Evolutionary conservation across 75 land plant species (phyloP), one percentile per base, ranked within the genome.

Genomic region (Isoetes taiwanensis): DNA sequence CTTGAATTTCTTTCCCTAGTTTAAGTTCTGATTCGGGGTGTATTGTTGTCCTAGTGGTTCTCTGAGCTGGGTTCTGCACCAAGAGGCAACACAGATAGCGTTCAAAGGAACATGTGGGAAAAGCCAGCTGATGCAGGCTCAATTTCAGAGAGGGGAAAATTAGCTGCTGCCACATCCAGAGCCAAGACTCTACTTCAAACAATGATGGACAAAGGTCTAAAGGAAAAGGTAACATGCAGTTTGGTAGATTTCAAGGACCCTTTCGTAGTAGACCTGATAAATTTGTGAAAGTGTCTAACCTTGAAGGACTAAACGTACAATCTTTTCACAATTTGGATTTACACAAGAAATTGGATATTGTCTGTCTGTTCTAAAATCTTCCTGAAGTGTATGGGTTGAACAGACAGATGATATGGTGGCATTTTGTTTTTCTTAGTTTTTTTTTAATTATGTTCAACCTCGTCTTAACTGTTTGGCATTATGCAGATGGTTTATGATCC

Each of bases 401-500:
- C n/a, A n/a, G n/a, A n/a, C n/a, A n/a, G n/a, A n/a, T n/a, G n/a
- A n/a, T n/a, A n/a, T n/a, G n/a, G n/a, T n/a, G n/a, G n/a, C n/a
- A n/a, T n/a, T n/a, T n/a, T n/a, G n/a, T n/a, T n/a, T n/a, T n/a
- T n/a, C n/a, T n/a, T n/a, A n/a, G n/a, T n/a, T n/a, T n/a, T n/a
- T n/a, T n/a, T n/a, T n/a, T n/a, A n/a, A n/a, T n/a, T n/a, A n/a
- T n/a, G n/a, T n/a, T n/a, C n/a, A n/a, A n/a, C n/a, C n/a, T n/a
- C n/a, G n/a, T n/a, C n/a, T n/a, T n/a, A n/a, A n/a, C n/a, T n/a
- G n/a, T n/a, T n/a, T n/a, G n/a, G n/a, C n/a, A n/a, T n/a, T 41
- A 43, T 62, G 41, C 76, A 73, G 76, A 69, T 73, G 76, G 60
- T 68, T 8, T 73, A 40, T 57, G 66, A 73, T 48, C 76, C 76